Conservation (phyloP, 805 yeast species). For the Candida ovalis region DNA sequence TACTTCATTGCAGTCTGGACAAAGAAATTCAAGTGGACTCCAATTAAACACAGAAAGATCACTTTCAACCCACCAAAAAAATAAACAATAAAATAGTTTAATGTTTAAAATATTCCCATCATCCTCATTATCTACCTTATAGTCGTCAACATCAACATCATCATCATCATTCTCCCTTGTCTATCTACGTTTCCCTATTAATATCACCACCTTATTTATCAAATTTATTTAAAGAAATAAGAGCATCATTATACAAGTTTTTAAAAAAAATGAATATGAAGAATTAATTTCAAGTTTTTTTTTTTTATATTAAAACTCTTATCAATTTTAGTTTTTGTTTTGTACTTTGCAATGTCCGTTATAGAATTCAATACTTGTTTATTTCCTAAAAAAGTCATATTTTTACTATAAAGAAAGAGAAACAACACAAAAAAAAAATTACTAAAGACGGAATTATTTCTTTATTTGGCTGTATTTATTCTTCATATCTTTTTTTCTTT, state of each 20-base stretch:
- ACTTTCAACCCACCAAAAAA: slow-evolving; percentile 90
- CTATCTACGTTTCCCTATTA: not conserved
- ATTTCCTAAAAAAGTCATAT: not conserved
- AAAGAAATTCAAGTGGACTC: slow-evolving; percentile 97
- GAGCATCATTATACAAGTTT: not conserved
- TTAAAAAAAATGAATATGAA: not conserved
- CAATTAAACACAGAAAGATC: slow-evolving; percentile 91
- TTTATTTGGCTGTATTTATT: not conserved
- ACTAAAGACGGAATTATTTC: not conserved
- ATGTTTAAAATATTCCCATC: not conserved
- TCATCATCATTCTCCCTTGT: not conserved
- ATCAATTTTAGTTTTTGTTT: not conserved
- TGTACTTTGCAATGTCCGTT: not conserved
- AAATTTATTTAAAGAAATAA: not conserved
- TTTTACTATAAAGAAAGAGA: not conserved
- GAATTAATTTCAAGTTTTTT: not conserved
- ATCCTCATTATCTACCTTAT: not conserved
- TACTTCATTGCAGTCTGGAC: slow-evolving; percentile 84
- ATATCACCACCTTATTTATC: not conserved
- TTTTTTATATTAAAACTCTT: not conserved
- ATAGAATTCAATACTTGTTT: slow-evolving; percentile 1
- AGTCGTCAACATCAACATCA: not conserved
- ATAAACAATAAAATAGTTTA: slow-evolving; percentile 26
- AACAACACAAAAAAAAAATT: not conserved
- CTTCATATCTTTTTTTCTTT: not conserved